Base-by-base conservation (phyloP, 202 grass and related monocot genomes). In the Cymbopogon flexuosus region DNA sequence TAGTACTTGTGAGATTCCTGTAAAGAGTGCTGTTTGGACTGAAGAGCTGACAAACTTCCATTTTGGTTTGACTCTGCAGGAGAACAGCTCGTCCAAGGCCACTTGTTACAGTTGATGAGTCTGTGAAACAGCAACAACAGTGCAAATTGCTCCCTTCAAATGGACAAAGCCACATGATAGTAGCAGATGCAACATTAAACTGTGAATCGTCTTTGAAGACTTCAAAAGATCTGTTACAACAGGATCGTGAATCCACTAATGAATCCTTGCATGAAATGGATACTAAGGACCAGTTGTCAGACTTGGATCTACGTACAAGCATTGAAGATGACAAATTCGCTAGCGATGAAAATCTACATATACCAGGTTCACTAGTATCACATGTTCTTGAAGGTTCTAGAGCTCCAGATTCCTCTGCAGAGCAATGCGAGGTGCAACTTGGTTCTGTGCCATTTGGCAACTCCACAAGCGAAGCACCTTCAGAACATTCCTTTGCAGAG, bases 51-150 rank as follows among this genome's bases (percentile, higher is more conserved):
- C 49, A 54, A 67, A 9, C 52, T 75, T 56, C 1, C 39, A 37
- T 82, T 83, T 63, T 18, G 12, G 7, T 72, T 76, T 52, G 21
- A 83, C 40, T 68, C 21, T 74, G 47, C 78, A 91, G 89, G 85
- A 85, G 62, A 79, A 91, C 62, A 47, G 85, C 82, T 83, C 89
- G 89, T 62, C 79, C 78, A 21, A 78, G 36, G 62, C 82, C 89
- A 85, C 89, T 91, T 83, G 45, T 64, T 82, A 34, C 75, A 74
- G 85, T 87, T 47, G 83, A 88, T 64, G 89, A 88, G 57, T 79
- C 62, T 0, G 14, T 83, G 46, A 87, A 81, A 73, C 62, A 86
- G 35, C 75, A 81, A 37, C 72, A 89, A 22, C 70, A 81, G 72
- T 82, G 21, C 47, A 56, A 75, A 65, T 11, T 75, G 21, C 70